These are phyloP conservation scores for Tolypocladium tropicale DNA, from an alignment of 2,329 filamentous ascomycete species.

Conservation along the genomic window DNA sequence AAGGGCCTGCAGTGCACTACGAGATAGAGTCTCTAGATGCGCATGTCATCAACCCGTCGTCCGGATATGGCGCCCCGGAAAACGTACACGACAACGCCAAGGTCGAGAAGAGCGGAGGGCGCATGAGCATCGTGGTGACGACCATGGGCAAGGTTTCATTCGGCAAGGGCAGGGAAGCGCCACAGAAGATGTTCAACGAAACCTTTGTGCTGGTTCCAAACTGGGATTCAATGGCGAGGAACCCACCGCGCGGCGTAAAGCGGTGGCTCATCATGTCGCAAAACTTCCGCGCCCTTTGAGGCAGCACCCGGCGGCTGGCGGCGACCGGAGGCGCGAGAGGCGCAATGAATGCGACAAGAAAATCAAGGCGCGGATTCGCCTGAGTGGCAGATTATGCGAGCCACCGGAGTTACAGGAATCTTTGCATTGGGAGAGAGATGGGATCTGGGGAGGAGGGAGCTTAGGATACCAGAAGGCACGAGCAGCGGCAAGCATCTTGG, in stretches of 20 bases:
- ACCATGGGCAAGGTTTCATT: conserved; percentile 65
- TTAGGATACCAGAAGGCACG: not conserved
- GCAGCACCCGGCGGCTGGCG: not conserved
- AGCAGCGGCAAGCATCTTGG: not conserved
- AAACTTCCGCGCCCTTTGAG: conserved; percentile 52
- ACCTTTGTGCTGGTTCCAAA: conserved; percentile 74
- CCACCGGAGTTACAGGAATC: not conserved
- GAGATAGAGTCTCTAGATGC: conserved; percentile 68
- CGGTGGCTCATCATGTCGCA: conserved; percentile 62
- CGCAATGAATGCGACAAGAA: not conserved
- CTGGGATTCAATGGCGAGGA: conserved; percentile 45
- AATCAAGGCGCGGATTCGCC: not conserved
- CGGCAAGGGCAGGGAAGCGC: conserved; percentile 50
- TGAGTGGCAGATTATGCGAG: not conserved
- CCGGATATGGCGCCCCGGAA: conserved; percentile 45
- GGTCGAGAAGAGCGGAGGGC: conserved; percentile 39
- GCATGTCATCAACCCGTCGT: conserved; percentile 65
- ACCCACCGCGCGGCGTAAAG: conserved; percentile 41
- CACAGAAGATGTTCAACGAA: conserved; percentile 65
- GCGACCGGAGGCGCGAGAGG: not conserved
- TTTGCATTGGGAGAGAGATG: not conserved
- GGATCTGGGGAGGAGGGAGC: not conserved
- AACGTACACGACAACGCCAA: conserved; percentile 28
- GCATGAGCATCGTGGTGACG: conserved; percentile 61
- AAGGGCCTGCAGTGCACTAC: conserved; percentile 50